Evolutionary conservation across 169 alveolate species (phyloP).

Genomic region (Plasmodium gaboni): DNA sequence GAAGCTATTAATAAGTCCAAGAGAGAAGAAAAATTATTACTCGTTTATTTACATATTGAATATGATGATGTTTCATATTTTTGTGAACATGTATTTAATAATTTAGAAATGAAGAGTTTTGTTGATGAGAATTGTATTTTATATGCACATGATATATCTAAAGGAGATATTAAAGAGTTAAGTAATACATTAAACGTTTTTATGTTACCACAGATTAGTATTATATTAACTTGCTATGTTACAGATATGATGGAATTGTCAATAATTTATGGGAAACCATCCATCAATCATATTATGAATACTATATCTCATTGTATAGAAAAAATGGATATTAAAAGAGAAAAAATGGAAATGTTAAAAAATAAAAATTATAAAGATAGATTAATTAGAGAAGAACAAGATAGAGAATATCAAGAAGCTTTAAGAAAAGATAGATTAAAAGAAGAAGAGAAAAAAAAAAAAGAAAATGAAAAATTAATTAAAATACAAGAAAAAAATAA

Average conservation of each 20-base stretch:
- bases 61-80: conserved; percentile 32
- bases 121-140: conserved; percentile 32
- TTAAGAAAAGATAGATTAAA: conserved; percentile 19
- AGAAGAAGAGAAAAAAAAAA: conserved; percentile 25
- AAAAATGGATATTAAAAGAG: conserved; percentile 12
- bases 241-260: conserved; percentile 17
- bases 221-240: conserved; percentile 20
- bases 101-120: conserved; percentile 17
- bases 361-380: conserved; percentile 17
- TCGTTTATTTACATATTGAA: conserved; percentile 48
- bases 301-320: conserved; percentile 28
- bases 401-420: conserved; percentile 64
- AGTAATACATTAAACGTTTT: conserved; percentile 9
- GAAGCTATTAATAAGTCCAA: conserved; percentile 52
- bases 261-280: conserved; percentile 36
- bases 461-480: conserved; percentile 36
- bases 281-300: conserved; percentile 18
- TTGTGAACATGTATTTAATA: conserved; percentile 33
- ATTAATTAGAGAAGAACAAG: conserved; percentile 55
- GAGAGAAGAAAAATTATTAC: conserved; percentile 42
- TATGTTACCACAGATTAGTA: conserved; percentile 46
- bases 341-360: neutral
- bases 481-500: conserved; percentile 14
- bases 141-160: conserved; percentile 34
- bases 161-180: conserved; percentile 16